Conservation (phyloP, 306 rosid genomes). For the Malus fusca region DNA sequence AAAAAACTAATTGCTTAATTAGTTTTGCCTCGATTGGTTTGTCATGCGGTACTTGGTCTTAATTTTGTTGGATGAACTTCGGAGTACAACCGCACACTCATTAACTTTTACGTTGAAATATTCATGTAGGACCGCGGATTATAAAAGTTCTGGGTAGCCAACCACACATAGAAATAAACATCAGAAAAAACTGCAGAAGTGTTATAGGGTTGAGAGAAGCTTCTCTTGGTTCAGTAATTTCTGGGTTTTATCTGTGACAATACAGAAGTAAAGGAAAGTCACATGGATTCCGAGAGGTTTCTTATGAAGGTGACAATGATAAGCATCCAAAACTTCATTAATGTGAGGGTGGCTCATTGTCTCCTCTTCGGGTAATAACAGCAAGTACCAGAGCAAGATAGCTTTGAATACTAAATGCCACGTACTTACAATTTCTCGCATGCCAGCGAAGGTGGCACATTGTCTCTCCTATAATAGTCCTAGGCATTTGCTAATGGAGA, state of each 20-base stretch:
- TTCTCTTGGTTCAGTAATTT: not conserved
- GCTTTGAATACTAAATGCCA: not conserved
- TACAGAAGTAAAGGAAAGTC: not conserved
- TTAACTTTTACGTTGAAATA: not conserved
- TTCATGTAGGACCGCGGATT: not conserved
- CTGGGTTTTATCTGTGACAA: not conserved
- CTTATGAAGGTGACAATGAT: not conserved
- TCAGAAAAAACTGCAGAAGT: not conserved
- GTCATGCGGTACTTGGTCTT: not conserved
- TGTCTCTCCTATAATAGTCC: not conserved
- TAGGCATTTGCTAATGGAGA: not conserved
- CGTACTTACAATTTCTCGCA: not conserved
- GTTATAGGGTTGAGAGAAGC: not conserved
- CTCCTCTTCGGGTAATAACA: not conserved
- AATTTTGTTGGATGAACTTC: no score
- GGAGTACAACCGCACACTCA: not conserved
- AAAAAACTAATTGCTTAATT: not conserved
- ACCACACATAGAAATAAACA: not conserved
- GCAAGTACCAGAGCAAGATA: not conserved
- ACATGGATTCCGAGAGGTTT: not conserved
- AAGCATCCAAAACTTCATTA: conserved; percentile 12
- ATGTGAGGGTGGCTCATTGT: not conserved
- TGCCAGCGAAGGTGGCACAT: not conserved
- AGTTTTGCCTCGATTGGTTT: not conserved
- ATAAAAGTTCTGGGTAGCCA: not conserved